Conservation (phyloP, 2,329 filamentous ascomycete genomes). For the Allantophomopsis cytisporea region DNA sequence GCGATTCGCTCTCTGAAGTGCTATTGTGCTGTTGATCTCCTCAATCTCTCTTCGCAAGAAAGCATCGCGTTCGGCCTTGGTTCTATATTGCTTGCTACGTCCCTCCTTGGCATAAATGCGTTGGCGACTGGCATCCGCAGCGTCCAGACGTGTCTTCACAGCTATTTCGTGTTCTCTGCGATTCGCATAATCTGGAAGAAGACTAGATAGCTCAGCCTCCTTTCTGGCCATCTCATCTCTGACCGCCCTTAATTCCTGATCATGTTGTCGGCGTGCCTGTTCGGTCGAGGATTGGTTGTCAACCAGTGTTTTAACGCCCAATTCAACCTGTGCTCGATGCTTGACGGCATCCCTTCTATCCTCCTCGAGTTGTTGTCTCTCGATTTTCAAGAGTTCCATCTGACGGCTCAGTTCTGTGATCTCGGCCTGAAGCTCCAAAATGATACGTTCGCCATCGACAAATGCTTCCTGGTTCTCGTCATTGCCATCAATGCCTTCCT, state of each 20-base stretch:
- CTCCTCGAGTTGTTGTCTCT: slow-evolving; percentile 77
- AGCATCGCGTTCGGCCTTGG: slow-evolving; percentile 75
- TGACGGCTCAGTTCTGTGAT: slow-evolving; percentile 72
- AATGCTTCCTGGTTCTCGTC: slow-evolving; percentile 71
- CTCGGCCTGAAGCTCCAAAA: slow-evolving; percentile 63
- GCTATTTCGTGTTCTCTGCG: slow-evolving; percentile 61
- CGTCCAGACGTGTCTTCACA: slow-evolving; percentile 58
- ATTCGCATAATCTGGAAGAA: slow-evolving; percentile 66
- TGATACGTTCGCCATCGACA: slow-evolving; percentile 63
- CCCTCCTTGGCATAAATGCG: slow-evolving; percentile 88
- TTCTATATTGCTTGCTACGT: slow-evolving; percentile 74
- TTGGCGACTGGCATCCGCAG: slow-evolving; percentile 60
- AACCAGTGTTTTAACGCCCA: slow-evolving; percentile 70
- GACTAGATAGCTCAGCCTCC: slow-evolving; percentile 58
- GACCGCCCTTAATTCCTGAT: slow-evolving; percentile 58
- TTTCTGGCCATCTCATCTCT: slow-evolving; percentile 62
- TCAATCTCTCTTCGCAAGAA: slow-evolving; percentile 72
- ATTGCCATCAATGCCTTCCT: slow-evolving; percentile 71
- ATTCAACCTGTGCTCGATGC: slow-evolving; percentile 69
- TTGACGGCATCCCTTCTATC: slow-evolving; percentile 77
- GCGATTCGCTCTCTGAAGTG: slow-evolving; percentile 70
- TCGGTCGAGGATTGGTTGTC: slow-evolving; percentile 72
- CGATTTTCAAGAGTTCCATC: slow-evolving; percentile 71
- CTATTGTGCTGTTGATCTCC: slow-evolving; percentile 63
- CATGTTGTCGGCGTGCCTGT: slow-evolving; percentile 56